Evolutionary conservation across 495 filamentous ascomycete genomes (phyloP).

Genomic region (Aspergillus cristatus): DNA sequence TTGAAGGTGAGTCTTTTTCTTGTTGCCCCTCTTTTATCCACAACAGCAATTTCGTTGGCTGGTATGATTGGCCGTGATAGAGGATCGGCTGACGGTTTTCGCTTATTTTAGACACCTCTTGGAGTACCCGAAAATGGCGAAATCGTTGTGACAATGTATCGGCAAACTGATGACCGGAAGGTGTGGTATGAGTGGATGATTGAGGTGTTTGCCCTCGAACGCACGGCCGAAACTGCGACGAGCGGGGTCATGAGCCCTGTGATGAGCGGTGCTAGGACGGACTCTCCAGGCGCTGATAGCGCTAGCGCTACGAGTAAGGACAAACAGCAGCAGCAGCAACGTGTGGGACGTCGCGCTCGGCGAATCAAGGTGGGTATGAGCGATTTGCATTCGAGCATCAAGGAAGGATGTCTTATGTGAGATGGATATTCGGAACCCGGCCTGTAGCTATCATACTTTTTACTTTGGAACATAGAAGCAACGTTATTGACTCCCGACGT

Average conservation of each 20-base stretch:
- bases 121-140: conserved; percentile 79
- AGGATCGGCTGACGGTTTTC: too few relatives aligned
- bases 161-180: conserved; percentile 87
- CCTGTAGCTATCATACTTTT: too few relatives aligned
- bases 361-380: conserved; percentile 69
- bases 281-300: conserved; percentile 22
- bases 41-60: too few relatives aligned
- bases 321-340: conserved; percentile 17
- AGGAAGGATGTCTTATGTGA: conserved; percentile 88
- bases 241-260: conserved; percentile 16
- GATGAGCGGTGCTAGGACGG: conserved; percentile 25
- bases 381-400: conserved; percentile 81
- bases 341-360: conserved; percentile 37
- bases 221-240: conserved; percentile 7
- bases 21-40: not conserved
- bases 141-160: conserved; percentile 85
- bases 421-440: too few relatives aligned
- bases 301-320: conserved; percentile 13
- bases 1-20: conserved; percentile 58
- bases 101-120: conserved; percentile 57
- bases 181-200: conserved; percentile 99
- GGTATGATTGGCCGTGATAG: conserved; percentile 1
- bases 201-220: conserved; percentile 61
- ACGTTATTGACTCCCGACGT: too few relatives aligned
- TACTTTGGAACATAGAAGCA: too few relatives aligned